Percentiles rank a stretch among this genome's conserved stretches.
These are phyloP conservation scores for Epithemia pelagica DNA, from an alignment of 108 stramenopile genomes.

Conservation along the genomic window DNA sequence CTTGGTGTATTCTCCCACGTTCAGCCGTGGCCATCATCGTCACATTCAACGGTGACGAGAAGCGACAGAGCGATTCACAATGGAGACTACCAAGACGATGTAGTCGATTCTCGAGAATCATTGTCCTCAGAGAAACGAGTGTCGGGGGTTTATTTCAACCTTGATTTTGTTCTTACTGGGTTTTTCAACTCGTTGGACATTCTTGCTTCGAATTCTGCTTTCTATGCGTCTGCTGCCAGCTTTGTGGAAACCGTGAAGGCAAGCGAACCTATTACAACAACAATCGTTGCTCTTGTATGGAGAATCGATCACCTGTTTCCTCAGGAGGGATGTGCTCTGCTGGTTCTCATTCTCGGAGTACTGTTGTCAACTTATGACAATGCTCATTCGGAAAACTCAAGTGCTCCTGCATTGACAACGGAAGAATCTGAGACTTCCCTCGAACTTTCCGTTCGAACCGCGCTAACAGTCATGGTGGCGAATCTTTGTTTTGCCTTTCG, in stretches of 20 bases:
- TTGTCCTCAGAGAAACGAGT: neutral
- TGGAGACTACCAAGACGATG: neutral
- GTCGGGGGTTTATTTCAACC: neutral
- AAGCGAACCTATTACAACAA: constrained; percentile 70
- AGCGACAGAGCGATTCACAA: neutral
- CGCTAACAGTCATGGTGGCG: constrained; percentile 55
- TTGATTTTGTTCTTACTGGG: constrained; percentile 30
- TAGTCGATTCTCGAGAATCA: neutral
- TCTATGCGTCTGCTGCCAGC: constrained; percentile 44
- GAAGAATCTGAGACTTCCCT: neutral
- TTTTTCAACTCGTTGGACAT: constrained; percentile 66
- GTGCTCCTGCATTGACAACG: neutral
- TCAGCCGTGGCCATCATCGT: constrained; percentile 12
- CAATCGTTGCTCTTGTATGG: constrained; percentile 50
- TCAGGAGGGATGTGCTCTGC: constrained; percentile 40
- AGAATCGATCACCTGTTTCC: constrained; percentile 46
- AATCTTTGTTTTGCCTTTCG: constrained; percentile 83
- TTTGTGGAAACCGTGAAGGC: constrained; percentile 87
- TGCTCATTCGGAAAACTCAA: neutral
- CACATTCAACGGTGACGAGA: neutral
- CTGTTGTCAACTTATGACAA: constrained; percentile 51
- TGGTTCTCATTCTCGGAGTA: constrained; percentile 53
- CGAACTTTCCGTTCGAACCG: constrained; percentile 22
- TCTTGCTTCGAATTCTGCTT: constrained; percentile 58
- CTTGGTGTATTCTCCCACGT: neutral